Percentiles rank a stretch among this genome's conserved stretches.
Conservation (phyloP, 768 basidiomycete species). For the Auricularia sp. region DNA sequence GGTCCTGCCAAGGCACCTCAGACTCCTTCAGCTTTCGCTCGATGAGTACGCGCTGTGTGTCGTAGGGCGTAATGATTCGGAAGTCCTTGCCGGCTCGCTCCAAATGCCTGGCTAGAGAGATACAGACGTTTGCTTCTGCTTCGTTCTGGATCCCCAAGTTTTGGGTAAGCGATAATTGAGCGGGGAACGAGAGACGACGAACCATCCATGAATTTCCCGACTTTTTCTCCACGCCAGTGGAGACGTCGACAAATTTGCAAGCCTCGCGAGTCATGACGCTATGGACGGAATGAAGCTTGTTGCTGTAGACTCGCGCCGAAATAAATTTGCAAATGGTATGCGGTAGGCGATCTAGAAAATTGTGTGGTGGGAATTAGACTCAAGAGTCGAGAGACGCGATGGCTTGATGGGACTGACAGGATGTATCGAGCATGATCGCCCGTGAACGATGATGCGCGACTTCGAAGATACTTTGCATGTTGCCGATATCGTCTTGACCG, state of each 20-base stretch:
- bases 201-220: slow-evolving; percentile 30
- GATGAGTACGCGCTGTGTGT: slow-evolving; percentile 52
- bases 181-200: background rate
- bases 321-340: slow-evolving; percentile 67
- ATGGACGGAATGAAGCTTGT: slow-evolving; percentile 44
- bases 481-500: slow-evolving; percentile 59
- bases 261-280: slow-evolving; percentile 35
- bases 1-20: slow-evolving; percentile 41
- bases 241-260: slow-evolving; percentile 51
- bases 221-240: slow-evolving; percentile 28
- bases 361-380: no score
- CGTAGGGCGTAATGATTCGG: slow-evolving; percentile 74
- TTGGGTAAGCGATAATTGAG: no score
- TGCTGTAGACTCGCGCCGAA: slow-evolving; percentile 56
- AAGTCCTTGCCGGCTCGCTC: slow-evolving; percentile 42
- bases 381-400: no score
- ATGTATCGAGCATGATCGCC: slow-evolving; percentile 53
- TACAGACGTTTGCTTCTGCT: slow-evolving; percentile 42
- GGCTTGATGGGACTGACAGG: slow-evolving; percentile 40
- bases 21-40: slow-evolving; percentile 41
- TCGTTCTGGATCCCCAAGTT: slow-evolving; percentile 37
- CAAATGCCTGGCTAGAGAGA: slow-evolving; percentile 41
- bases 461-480: slow-evolving; percentile 71
- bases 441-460: slow-evolving; percentile 40
- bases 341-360: slow-evolving; percentile 65